Conservation (phyloP, 352 stramenopile genomes). For the Poterioochromonas sp. region DNA sequence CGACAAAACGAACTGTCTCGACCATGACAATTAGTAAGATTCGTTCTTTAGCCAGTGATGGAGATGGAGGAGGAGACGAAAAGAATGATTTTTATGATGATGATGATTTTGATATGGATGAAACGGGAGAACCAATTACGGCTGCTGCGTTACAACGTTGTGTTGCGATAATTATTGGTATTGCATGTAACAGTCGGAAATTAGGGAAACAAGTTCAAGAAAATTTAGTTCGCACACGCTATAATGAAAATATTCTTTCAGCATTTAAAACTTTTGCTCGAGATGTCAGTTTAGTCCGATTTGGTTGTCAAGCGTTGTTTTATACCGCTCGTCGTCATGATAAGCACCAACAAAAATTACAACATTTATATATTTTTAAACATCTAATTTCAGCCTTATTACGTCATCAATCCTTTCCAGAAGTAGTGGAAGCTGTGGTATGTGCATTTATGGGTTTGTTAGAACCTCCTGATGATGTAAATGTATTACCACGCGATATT, state of each 20-base stretch:
- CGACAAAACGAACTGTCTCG: too few relatives aligned
- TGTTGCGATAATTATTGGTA: neutral
- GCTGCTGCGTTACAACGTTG: neutral
- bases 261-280: slow-evolving; percentile 14
- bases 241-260: slow-evolving; percentile 2
- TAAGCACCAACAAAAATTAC: neutral
- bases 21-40: too few relatives aligned
- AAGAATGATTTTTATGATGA: neutral
- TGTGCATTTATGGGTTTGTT: slow-evolving; percentile 21
- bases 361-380: neutral
- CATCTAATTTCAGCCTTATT: neutral
- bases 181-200: neutral
- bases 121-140: neutral
- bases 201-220: neutral
- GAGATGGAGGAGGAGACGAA: too few relatives aligned
- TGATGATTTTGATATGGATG: neutral
- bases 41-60: too few relatives aligned
- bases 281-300: neutral
- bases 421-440: neutral
- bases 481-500: too few relatives aligned
- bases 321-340: neutral
- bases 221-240: neutral
- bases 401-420: neutral
- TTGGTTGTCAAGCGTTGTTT: slow-evolving; percentile 1
- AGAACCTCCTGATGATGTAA: neutral